A percentile compares a stretch with the other conserved stretches of the same genome.
phyloP scores from a whole-genome alignment of 441 rosid genomes.

The Bocquillonia castaneifolia region DNA sequence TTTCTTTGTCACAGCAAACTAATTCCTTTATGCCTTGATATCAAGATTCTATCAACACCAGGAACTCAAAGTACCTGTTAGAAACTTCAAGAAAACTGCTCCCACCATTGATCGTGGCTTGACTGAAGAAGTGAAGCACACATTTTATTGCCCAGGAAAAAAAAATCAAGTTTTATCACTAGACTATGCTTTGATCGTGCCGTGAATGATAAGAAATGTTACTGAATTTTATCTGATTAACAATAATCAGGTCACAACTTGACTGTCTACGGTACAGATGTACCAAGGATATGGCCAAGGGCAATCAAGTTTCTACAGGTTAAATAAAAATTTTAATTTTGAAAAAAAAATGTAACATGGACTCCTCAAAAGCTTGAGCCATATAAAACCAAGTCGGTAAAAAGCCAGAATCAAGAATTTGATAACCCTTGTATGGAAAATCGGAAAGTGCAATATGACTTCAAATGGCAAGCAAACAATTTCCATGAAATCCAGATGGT shows the following conservation, averaged over 20 bases:
- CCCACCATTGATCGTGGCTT: slow-evolving; percentile 77
- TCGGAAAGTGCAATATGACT: neutral
- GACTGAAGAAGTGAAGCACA: slow-evolving; percentile 40
- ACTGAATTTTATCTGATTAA: neutral
- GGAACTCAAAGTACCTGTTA: slow-evolving; percentile 51
- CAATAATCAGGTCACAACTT: neutral
- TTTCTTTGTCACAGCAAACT: neutral
- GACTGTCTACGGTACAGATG: neutral
- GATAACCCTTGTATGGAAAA: neutral
- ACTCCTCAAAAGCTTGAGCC: neutral
- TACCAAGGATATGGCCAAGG: neutral
- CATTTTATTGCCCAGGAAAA: neutral
- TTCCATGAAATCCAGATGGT: neutral
- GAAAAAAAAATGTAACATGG: neutral
- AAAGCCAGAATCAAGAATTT: neutral
- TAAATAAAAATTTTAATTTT: neutral
- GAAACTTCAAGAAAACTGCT: slow-evolving; percentile 76
- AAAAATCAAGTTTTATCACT: neutral
- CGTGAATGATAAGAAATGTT: neutral
- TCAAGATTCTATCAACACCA: neutral
- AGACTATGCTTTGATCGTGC: neutral
- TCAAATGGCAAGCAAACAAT: neutral
- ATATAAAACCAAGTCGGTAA: neutral
- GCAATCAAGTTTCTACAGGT: neutral
- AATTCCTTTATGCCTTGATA: neutral